Evolutionary conservation across 208 protist genomes (phyloP).

Genomic region (Crithidia expoeki): DNA sequence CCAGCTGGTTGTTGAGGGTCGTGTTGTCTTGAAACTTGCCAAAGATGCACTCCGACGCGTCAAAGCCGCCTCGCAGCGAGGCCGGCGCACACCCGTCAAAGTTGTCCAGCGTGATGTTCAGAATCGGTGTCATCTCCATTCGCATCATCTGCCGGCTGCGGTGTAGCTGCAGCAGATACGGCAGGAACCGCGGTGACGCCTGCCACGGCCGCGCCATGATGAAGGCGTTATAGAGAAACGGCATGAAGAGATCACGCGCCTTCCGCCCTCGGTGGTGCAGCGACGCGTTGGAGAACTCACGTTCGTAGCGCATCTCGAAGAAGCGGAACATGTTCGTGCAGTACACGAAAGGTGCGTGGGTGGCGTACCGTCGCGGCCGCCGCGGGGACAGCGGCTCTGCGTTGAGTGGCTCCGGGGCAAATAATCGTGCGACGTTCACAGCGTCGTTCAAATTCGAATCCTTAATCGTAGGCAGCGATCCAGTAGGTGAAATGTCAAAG

Average conservation of each 20-base stretch:
- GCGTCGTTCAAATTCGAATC: background rate
- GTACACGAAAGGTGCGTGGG: slow-evolving; percentile 75
- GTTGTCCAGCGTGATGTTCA: slow-evolving; percentile 43
- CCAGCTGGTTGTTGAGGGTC: slow-evolving; percentile 9
- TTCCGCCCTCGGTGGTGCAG: slow-evolving; percentile 35
- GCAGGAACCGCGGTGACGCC: slow-evolving; percentile 49
- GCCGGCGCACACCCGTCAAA: slow-evolving; percentile 56
- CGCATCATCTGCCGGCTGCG: background rate
- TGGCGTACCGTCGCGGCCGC: slow-evolving; percentile 44
- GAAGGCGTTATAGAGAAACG: slow-evolving; percentile 74
- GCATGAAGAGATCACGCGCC: slow-evolving; percentile 43
- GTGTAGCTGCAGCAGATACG: slow-evolving; percentile 37
- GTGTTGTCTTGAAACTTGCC: slow-evolving; percentile 34
- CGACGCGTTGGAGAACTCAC: slow-evolving; percentile 34
- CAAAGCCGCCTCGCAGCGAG: slow-evolving; percentile 22
- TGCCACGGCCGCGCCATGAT: slow-evolving; percentile 64
- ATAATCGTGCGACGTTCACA: background rate
- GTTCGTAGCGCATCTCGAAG: slow-evolving; percentile 43
- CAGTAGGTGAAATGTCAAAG: too few relatives aligned
- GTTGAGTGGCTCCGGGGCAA: background rate
- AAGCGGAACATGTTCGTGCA: slow-evolving; percentile 61
- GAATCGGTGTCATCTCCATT: background rate
- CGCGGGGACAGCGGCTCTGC: background rate
- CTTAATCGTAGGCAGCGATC: background rate
- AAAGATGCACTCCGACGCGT: slow-evolving; percentile 26